These are phyloP conservation scores for Xylariales sp. DNA, from an alignment of 2,329 filamentous ascomycete genomes.

Conservation along the genomic window DNA sequence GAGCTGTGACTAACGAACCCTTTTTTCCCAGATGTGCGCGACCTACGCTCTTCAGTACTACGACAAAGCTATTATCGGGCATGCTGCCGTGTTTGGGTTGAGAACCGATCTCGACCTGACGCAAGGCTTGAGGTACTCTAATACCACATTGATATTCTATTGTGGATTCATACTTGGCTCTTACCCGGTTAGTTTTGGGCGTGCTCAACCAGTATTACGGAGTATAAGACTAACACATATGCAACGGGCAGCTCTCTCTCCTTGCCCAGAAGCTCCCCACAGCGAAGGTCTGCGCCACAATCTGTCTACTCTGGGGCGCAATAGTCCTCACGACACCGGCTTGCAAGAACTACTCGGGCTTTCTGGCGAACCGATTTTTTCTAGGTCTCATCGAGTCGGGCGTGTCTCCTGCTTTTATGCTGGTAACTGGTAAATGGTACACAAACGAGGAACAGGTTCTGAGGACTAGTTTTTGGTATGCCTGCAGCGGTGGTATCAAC, in stretches of 20 bases:
- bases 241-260: too few relatives aligned
- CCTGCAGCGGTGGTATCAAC: neutral
- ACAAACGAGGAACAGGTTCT: constrained; percentile 1
- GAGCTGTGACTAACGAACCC: too few relatives aligned
- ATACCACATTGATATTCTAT: constrained; percentile 28
- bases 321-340: constrained; percentile 26
- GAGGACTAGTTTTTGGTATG: constrained; percentile 1
- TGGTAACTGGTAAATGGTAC: constrained; percentile 1
- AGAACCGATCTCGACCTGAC: constrained; percentile 20
- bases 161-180: constrained; percentile 26
- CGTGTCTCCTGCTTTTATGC: constrained; percentile 12
- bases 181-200: constrained; percentile 24
- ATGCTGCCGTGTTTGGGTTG: constrained; percentile 25
- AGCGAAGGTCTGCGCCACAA: constrained; percentile 21
- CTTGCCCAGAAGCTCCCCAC: constrained; percentile 23
- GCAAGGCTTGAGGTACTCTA: constrained; percentile 23
- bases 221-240: too few relatives aligned
- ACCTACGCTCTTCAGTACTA: constrained; percentile 25
- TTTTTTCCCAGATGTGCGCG: constrained; percentile 38
- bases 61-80: constrained; percentile 16
- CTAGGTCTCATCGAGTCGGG: constrained; percentile 30
- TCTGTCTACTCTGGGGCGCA: constrained; percentile 25
- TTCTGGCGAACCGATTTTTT: constrained; percentile 30
- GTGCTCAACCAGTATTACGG: too few relatives aligned
- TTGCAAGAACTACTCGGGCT: constrained; percentile 24